Conservation (phyloP, 2,329 filamentous ascomycete species). For the Calonectria montana region DNA sequence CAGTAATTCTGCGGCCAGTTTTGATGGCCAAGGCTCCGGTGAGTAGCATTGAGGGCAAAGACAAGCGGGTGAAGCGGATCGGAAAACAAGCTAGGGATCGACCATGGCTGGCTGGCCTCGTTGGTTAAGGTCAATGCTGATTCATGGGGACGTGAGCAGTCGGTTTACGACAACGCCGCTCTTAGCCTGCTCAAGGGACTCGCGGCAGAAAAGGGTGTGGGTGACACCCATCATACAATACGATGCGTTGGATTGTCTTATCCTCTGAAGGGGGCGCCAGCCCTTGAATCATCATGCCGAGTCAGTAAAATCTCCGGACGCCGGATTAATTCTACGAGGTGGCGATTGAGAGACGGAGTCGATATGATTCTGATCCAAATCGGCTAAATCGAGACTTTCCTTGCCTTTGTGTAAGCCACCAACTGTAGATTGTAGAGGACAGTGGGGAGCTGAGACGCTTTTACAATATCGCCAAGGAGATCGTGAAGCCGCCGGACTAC, state of each 20-base stretch:
- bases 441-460: slow-evolving; percentile 31
- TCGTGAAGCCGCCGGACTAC: slow-evolving; percentile 21
- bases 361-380: slow-evolving; percentile 26
- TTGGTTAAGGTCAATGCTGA: slow-evolving; percentile 11
- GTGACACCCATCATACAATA: neutral
- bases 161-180: neutral
- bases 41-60: slow-evolving; percentile 40
- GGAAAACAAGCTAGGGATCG: slow-evolving; percentile 42
- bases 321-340: slow-evolving; percentile 5
- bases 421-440: slow-evolving; percentile 30
- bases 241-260: neutral
- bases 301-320: slow-evolving; percentile 32
- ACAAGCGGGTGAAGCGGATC: slow-evolving; percentile 36
- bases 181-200: neutral
- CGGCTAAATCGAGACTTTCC: slow-evolving; percentile 40
- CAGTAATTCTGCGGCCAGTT: slow-evolving; percentile 26
- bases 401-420: slow-evolving; percentile 31
- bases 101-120: slow-evolving; percentile 34
- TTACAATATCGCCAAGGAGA: slow-evolving; percentile 35
- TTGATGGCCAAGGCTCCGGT: neutral
- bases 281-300: slow-evolving; percentile 20
- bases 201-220: slow-evolving; percentile 1
- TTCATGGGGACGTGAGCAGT: slow-evolving; percentile 13
- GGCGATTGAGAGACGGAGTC: slow-evolving; percentile 25
- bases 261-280: slow-evolving; percentile 20